Evolutionary conservation across 305 asterid species (phyloP), one percentile per base, ranked within the genome.

Genomic region (Rubia balearica): DNA sequence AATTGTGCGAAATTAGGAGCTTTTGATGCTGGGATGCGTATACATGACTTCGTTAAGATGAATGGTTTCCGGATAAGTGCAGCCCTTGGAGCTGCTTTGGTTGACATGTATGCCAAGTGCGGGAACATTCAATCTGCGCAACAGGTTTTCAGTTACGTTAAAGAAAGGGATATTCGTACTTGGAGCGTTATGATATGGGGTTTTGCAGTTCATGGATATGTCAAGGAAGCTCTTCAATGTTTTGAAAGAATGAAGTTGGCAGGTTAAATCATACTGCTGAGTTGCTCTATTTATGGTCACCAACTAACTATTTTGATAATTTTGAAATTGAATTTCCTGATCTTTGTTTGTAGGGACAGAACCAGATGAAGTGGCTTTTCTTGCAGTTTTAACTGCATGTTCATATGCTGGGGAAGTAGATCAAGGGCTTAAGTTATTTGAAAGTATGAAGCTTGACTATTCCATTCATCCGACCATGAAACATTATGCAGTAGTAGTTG

Each of bases 171-270:
- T 71, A 61, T 78, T 49, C 80, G 74, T 71, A 78, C 87, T 0
- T 83, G 87, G 87, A 78, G 81, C 68, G 69, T 78, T 2, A 80
- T 83, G 83, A 76, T 81, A 73, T 76, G 81, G 81, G 83, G 85
- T 69, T 81, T 77, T 77, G 87, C 83, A 49, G 70, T 83, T 30
- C 81, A 83, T 78, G 87, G 85, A 72, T 24, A 62, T 72, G 67
- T 68, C 53, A 73, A 80, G 14, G 67, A 81, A 73, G 84, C 85
- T 74, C 67, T 78, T 27, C 63, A 57, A 64, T 83, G 81, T 68
- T 83, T 83, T 69, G 77, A 78, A 71, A 77, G 57, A 53, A 76
- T 80, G 87, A 82, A 51, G 62, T 70, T 57, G 30, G 1, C 81
- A 68, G 83, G 82, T 82, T 61, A 27, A n/a, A 16, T 2, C 48